Percentiles rank a stretch among this genome's conserved stretches.
phyloP scores from a whole-genome alignment of 805 yeast species.

The Hanseniaspora singularis region DNA sequence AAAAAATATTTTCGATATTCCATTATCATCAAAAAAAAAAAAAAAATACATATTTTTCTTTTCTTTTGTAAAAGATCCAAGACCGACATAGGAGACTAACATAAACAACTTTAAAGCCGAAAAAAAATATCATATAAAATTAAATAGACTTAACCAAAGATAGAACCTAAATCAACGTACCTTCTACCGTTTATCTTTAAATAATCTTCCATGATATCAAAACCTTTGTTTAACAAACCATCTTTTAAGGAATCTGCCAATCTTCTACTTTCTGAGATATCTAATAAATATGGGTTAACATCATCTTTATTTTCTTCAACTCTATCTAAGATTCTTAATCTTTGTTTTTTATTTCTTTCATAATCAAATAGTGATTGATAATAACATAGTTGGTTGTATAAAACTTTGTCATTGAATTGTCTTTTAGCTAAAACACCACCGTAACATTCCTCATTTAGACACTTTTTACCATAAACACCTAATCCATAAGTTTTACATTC shows the following conservation, averaged over 20 bases:
- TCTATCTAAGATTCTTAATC: conserved; percentile 43
- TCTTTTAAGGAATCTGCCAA: conserved; percentile 39
- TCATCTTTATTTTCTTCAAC: conserved; percentile 26
- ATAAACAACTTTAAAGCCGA: no score
- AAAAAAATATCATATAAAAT: no score
- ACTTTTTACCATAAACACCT: conserved; percentile 78
- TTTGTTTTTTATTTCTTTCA: conserved; percentile 53
- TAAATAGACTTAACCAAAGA: conserved; percentile 11
- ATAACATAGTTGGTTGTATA: conserved; percentile 78
- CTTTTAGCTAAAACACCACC: conserved; percentile 59
- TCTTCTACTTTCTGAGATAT: conserved; percentile 51
- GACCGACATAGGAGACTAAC: no score
- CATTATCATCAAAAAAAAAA: no score
- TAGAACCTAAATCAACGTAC: conserved; percentile 67
- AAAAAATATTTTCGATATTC: no score
- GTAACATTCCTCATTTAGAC: conserved; percentile 49
- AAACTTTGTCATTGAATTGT: conserved; percentile 61
- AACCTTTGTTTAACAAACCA: conserved; percentile 37
- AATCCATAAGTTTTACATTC: conserved; percentile 70
- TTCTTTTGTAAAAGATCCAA: no score
- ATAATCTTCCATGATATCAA: conserved; percentile 55
- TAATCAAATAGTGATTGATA: conserved; percentile 69
- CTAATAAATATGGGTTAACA: conserved; percentile 26
- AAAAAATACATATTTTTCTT: no score
- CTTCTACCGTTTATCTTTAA: conserved; percentile 75